Evolutionary conservation across 768 basidiomycete species (phyloP), one percentile per base, ranked within the genome.

Genomic region (Suillus occidentalis): DNA sequence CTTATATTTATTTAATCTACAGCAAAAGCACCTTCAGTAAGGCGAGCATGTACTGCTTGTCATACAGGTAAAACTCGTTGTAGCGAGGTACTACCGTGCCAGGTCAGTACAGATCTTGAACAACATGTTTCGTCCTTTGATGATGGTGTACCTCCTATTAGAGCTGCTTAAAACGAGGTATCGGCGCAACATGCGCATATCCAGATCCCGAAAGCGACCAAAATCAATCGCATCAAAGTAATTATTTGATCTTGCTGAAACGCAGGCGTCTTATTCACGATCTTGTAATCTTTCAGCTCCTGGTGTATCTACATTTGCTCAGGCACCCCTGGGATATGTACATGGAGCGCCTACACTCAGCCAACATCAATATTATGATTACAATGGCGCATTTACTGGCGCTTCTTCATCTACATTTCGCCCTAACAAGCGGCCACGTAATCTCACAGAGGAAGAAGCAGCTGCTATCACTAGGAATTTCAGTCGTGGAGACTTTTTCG

Each of bases 401-500:
- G 86, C 89, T 22, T 90, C 89, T 3, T 84, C 89, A 36, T 89
- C 89, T 20, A 87, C 90, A 4, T 92, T 92, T 78, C 88, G 91
- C n/a, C 88, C 91, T 4, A 85, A 80, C 70, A 93, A 93, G 73
- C 87, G 91, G 34, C 88, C 90, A 37, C 88, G 91, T 68, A 86
- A 85, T 53, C 86, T 93, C 62, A 93, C 91, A 2, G 91, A 93
- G 69, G 91, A 93, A 67, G 91, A 93, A 74, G 85, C 91, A 2
- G 89, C 90, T 13, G 90, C 91, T 39, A 92, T 93, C 78, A 91
- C 90, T 1, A 85, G 91, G 74, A 91, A 91, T 70, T 93, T 90
- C 70, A 88, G 81, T 66, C 85, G 91, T 60, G 91, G 91, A 5
- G 91, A 93, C 73, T 93, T 93, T 74, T 93, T 87, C 71, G 89